Evolutionary conservation across 106 monocot genomes (phyloP), one percentile per base, ranked within the genome.

Genomic region (Vanilla planifolia): DNA sequence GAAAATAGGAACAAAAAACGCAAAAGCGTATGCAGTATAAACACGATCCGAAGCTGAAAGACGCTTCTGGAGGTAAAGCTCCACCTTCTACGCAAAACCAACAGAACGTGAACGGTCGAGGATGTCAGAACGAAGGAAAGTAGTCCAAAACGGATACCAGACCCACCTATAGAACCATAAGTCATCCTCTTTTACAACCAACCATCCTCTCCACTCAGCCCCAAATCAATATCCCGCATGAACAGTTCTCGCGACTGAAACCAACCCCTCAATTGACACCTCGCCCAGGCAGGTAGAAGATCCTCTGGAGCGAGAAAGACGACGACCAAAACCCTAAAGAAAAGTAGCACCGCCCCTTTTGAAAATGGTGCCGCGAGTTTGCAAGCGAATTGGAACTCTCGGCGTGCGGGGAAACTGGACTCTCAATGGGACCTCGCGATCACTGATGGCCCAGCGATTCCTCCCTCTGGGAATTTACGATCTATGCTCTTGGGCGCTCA

Each of bases 241-340:
- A 23, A 2, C 6, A 4, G 27, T 2, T 26, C 25, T 28, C 16
- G 9, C 34, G 23, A 6, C 10, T 29, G 22, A 17, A 34, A 29
- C 16, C 27, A 1, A 1, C 43, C 28, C 63, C 29, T 19, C 7
- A 28, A 15, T 28, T 19, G 25, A 22, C 61, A 41, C 61, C 2
- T 15, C 22, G 41, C 23, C 4, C 47, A 33, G 47, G 34, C 33
- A 37, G 28, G 20, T 19, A 48, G 3, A 19, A 21, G 26, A 40
- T 32, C 33, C 47, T 35, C 48, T 33, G 33, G 33, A 23, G 34
- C 8, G 13, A 39, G 34, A 6, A 35, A 33, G 33, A 48, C 15
- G 11, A 20, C 13, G 33, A 23, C 20, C 48, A 64, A 64, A 64
- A 15, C 64, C 64, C 65, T 65, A 52, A 26, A 9, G 16, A 65